Evolutionary conservation across 1,284 basidiomycete species (phyloP), one percentile per base, ranked within the genome.

Genomic region (Pholiota adiposa): DNA sequence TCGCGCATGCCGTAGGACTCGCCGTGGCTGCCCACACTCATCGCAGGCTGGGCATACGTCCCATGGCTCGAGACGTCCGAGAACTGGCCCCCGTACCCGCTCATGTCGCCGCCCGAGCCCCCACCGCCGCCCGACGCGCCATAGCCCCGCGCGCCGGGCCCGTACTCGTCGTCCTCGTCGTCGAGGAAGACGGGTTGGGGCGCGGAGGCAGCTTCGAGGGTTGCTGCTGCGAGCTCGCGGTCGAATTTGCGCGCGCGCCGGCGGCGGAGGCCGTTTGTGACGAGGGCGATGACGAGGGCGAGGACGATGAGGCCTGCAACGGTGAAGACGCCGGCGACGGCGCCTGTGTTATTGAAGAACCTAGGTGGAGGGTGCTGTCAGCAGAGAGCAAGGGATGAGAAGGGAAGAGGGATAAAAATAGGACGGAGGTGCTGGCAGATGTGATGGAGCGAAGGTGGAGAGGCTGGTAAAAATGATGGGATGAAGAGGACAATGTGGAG

Each of bases 261-360:
- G 0, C 89, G 82, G 33, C 88, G 83, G 63, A 90, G 63, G 60
- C 73, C 73, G 58, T 78, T 83, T 36, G 83, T 82, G 49, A 84
- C 61, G 51, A 90, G 63, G n/a, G 78, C 76, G 59, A 90, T 72
- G 63, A 83, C 3, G 65, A 89, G 59, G 4, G 75, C 83, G 33
- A 85, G 64, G 16, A 65, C 85, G 52, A 88, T 72, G 46, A 92
- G 67, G 18, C 89, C 88, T 38, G 87, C 89, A 53, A 85, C 87
- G 33, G 83, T 75, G 73, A 91, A 92, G 0, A 85, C 83, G 33
- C 85, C 89, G 0, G 85, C 87, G 7, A 91, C 86, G 0, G 87
- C 89, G 27, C 83, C 87, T 49, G 74, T 90, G 75, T 92, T 91
- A 54, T 79, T 62, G 70, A 90, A 87, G 76, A 92, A 92, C 48